These are phyloP conservation scores for Pecoramyces ruminantium DNA, from an alignment of 192 early-diverging fungal species.

Conservation along the genomic window DNA sequence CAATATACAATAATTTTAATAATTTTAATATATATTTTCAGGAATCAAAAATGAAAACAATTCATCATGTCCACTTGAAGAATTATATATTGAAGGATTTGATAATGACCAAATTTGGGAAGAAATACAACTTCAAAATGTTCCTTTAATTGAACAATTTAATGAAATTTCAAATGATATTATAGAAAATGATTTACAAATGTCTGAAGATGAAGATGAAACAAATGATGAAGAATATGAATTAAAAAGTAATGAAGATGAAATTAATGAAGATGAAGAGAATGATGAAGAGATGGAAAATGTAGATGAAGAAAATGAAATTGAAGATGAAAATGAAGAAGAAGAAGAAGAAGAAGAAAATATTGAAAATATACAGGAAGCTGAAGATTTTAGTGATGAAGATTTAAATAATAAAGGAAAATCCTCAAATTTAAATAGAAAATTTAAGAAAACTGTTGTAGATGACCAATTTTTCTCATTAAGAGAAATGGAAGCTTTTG, in stretches of 20 bases:
- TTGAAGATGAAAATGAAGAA: slow-evolving; percentile 16
- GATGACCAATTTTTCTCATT: slow-evolving; percentile 92
- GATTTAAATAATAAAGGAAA: slow-evolving; percentile 3
- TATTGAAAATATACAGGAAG: background rate
- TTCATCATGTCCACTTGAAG: slow-evolving; percentile 21
- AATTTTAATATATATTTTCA: too few relatives aligned
- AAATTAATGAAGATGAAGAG: slow-evolving; percentile 7
- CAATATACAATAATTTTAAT: too few relatives aligned
- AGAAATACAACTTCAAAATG: slow-evolving; percentile 57
- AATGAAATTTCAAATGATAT: background rate
- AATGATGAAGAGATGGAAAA: slow-evolving; percentile 16
- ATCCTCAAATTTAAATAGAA: slow-evolving; percentile 8
- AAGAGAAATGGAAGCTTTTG: slow-evolving; percentile 76
- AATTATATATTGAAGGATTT: slow-evolving; percentile 50
- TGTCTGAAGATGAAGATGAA: slow-evolving; percentile 13
- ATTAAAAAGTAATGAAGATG: slow-evolving; percentile 13
- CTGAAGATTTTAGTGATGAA: slow-evolving; percentile 3
- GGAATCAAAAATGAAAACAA: background rate
- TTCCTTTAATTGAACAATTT: slow-evolving; percentile 52
- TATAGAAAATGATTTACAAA: slow-evolving; percentile 6
- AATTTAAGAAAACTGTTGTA: slow-evolving; percentile 36
- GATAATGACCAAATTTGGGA: slow-evolving; percentile 86
- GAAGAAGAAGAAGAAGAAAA: slow-evolving; percentile 7
- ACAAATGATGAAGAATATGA: slow-evolving; percentile 15
- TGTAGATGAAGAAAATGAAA: slow-evolving; percentile 9